A percentile compares a stretch with the other conserved stretches of the same genome.
These are phyloP conservation scores for Argentina anserina DNA, from an alignment of 306 rosid species.

Conservation along the genomic window DNA sequence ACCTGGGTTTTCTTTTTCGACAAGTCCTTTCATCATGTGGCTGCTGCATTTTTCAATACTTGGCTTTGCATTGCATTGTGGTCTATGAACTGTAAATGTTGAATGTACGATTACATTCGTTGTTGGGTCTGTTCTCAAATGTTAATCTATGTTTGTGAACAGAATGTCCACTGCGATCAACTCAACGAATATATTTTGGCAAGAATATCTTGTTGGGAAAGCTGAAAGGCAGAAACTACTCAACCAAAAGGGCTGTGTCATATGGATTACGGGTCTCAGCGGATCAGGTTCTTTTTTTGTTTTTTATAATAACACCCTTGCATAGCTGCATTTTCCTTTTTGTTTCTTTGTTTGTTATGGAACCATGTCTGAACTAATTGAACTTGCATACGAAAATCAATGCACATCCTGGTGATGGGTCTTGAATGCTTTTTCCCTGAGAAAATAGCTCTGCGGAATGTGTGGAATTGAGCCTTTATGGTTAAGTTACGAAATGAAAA, in stretches of 20 bases:
- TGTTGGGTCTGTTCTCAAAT: no score
- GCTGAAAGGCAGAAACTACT: slow-evolving; percentile 78
- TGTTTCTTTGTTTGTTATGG: background rate
- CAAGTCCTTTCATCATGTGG: no score
- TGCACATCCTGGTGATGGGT: background rate
- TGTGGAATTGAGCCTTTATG: background rate
- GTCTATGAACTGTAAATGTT: no score
- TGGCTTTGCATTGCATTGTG: background rate
- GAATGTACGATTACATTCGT: no score
- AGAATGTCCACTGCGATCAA: slow-evolving; percentile 56
- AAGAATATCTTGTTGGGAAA: slow-evolving; percentile 66
- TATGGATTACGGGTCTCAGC: slow-evolving; percentile 91
- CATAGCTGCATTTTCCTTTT: background rate
- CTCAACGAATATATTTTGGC: slow-evolving; percentile 83
- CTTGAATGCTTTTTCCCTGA: background rate
- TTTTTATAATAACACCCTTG: no score
- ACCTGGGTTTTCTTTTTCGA: no score
- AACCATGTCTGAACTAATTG: background rate
- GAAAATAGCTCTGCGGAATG: background rate
- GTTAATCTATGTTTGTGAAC: background rate
- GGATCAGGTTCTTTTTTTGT: slow-evolving; percentile 78
- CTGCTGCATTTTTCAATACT: slow-evolving; percentile 6
- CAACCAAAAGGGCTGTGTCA: slow-evolving; percentile 82
- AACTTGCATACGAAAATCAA: background rate
- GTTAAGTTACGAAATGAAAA: background rate